phyloP scores from a whole-genome alignment of 1,284 basidiomycete genomes.

The Irpex sp. region DNA sequence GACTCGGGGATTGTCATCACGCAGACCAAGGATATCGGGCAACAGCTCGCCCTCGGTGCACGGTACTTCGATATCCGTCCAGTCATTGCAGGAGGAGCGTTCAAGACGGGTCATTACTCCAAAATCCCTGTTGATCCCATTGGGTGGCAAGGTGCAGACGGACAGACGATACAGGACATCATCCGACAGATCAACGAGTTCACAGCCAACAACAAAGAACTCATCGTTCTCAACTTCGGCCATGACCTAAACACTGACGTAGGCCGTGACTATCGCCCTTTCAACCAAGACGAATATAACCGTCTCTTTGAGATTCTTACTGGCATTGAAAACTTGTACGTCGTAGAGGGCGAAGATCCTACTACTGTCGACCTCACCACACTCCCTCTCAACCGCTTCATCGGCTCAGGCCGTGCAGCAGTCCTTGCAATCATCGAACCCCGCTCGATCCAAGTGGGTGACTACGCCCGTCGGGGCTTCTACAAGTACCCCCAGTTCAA shows the following conservation, averaged over 20 bases:
- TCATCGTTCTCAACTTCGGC: constrained; percentile 1
- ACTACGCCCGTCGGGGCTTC: not conserved
- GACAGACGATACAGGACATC: not conserved
- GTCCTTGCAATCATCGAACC: not conserved
- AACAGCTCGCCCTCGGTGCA: constrained; percentile 5
- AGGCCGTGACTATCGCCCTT: not conserved
- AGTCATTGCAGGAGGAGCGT: constrained; percentile 1
- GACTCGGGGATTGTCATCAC: not conserved
- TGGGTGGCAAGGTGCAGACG: constrained; percentile 2
- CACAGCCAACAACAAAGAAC: constrained; percentile 2
- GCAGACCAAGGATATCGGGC: not conserved
- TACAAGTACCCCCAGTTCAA: not conserved
- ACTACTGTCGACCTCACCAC: constrained; percentile 1
- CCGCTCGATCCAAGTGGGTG: not conserved
- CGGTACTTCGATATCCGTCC: constrained; percentile 9
- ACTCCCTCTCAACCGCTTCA: constrained; percentile 1
- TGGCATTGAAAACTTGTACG: not conserved
- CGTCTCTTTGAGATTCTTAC: not conserved
- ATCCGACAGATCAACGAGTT: constrained; percentile 4
- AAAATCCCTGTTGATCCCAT: not conserved
- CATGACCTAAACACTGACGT: constrained; percentile 7
- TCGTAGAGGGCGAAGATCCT: not conserved
- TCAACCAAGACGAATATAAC: constrained; percentile 2
- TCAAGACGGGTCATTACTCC: constrained; percentile 4
- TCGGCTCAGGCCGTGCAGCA: constrained; percentile 1